Percentiles rank a stretch among this genome's conserved stretches.
Conservation (phyloP, 2,329 filamentous ascomycete species). For the Scleromitrula shiraiana region DNA sequence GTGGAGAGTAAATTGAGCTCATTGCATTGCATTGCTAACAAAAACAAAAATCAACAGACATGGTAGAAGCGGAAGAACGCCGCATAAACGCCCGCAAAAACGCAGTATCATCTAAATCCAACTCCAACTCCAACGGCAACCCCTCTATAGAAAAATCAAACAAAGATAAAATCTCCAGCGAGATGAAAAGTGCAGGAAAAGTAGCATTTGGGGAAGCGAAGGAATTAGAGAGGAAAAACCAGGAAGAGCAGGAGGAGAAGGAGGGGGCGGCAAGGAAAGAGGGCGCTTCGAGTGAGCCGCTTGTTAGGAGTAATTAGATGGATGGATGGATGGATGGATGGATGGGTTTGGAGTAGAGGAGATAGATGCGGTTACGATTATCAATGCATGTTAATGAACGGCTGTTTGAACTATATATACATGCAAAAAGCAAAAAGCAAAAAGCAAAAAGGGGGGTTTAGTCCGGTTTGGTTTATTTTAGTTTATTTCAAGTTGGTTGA, state of each 20-base stretch:
- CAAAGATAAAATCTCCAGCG: constrained; percentile 30
- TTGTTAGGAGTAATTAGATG: not conserved
- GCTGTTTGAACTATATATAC: too few species aligned
- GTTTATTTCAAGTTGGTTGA: too few species aligned
- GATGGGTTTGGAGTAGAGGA: not conserved
- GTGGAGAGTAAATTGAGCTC: not conserved
- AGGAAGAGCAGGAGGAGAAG: constrained; percentile 11
- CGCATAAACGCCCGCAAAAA: constrained; percentile 37
- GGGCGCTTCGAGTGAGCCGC: not conserved
- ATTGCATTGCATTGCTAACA: not conserved
- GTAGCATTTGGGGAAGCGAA: constrained; percentile 13
- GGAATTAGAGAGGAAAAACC: constrained; percentile 11
- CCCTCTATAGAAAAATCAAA: constrained; percentile 49
- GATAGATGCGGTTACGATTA: too few species aligned
- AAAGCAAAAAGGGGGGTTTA: too few species aligned
- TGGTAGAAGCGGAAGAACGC: constrained; percentile 74
- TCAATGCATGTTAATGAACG: too few species aligned
- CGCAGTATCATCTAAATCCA: constrained; percentile 45
- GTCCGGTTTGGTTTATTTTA: too few species aligned
- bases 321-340: not conserved
- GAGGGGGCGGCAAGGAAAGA: constrained; percentile 8
- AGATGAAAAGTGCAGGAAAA: constrained; percentile 32
- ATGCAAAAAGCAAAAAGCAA: too few species aligned
- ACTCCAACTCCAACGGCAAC: not conserved
- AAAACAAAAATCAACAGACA: constrained; percentile 52